Conservation (phyloP, 768 basidiomycete species). For the Tulasnella calospora region DNA sequence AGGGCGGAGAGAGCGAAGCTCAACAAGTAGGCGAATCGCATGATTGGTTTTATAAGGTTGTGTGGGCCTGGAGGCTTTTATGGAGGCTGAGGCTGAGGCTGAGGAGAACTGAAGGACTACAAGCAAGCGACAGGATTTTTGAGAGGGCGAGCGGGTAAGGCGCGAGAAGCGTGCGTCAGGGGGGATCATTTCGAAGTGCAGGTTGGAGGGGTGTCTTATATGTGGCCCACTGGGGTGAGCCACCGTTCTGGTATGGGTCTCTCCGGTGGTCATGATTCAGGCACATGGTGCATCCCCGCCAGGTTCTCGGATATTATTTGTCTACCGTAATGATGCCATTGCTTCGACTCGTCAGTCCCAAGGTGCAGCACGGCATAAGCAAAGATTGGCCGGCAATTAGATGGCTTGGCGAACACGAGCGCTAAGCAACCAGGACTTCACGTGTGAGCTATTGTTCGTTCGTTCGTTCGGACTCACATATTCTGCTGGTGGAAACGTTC, state of each 20-base stretch:
- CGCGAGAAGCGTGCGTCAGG: too few relatives aligned
- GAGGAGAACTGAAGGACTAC: too few relatives aligned
- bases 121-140: too few relatives aligned
- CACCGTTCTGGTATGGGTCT: too few relatives aligned
- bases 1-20: background rate
- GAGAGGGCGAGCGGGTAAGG: too few relatives aligned
- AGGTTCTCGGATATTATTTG: conserved; percentile 39
- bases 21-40: background rate
- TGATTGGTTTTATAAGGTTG: background rate
- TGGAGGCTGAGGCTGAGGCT: too few relatives aligned
- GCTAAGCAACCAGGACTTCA: conserved; percentile 63
- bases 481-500: too few relatives aligned
- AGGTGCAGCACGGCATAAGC: conserved; percentile 43
- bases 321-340: conserved; percentile 53
- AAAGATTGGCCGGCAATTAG: conserved; percentile 63
- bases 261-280: too few relatives aligned
- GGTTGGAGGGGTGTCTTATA: too few relatives aligned
- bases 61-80: too few relatives aligned
- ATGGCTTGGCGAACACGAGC: conserved; percentile 62
- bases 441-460: conserved; percentile 44
- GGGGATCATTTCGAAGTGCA: too few relatives aligned
- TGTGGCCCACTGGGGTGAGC: background rate
- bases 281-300: too few relatives aligned
- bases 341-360: conserved; percentile 51
- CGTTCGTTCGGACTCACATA: background rate